Evolutionary conservation across 75 land plant genomes (phyloP).

Genomic region (Sequoia sempervirens): DNA sequence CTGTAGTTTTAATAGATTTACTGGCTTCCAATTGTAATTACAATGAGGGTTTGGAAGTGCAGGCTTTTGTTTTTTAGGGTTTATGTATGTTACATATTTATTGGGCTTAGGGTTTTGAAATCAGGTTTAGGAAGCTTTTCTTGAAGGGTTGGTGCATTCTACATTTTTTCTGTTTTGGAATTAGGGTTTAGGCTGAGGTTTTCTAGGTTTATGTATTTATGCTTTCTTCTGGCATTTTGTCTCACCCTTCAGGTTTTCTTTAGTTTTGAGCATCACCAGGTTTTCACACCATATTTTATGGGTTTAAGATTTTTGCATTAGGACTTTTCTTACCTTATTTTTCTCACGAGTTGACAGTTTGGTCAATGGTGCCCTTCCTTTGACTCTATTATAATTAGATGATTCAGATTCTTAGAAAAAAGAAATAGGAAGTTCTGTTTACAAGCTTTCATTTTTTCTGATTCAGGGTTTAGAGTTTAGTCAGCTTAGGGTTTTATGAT

Average conservation of each 20-base stretch:
- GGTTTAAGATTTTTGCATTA: not conserved
- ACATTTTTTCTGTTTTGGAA: not conserved
- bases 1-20: too few relatives aligned
- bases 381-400: not conserved
- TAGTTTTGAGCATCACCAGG: not conserved
- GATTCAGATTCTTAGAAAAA: not conserved
- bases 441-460: not conserved
- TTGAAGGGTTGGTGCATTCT: not conserved
- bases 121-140: not conserved
- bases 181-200: not conserved
- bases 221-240: not conserved
- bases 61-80: too few relatives aligned
- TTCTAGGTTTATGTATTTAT: not conserved
- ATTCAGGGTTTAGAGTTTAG: not conserved
- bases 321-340: not conserved
- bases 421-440: not conserved
- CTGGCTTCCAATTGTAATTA: too few relatives aligned
- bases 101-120: not conserved
- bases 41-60: too few relatives aligned
- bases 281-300: not conserved
- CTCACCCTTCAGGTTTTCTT: not conserved
- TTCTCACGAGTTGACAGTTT: not conserved
- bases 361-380: not conserved
- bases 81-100: too few relatives aligned
- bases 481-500: not conserved